Percentiles rank a stretch among this genome's conserved stretches.
Evolutionary conservation across 129 eudicot species (phyloP).

Genomic region (Erigeron canadensis): DNA sequence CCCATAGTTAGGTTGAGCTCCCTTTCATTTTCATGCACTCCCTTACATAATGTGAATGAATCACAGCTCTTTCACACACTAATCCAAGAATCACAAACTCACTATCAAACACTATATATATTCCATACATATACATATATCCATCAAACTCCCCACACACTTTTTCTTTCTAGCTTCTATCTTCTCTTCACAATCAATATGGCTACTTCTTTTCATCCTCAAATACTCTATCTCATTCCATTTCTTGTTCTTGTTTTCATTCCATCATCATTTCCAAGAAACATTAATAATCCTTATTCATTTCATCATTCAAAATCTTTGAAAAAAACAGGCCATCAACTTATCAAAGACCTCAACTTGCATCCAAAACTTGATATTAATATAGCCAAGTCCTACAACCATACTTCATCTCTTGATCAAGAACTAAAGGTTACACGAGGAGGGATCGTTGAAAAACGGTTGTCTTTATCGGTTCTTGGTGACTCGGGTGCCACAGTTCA

Average conservation of each 20-base stretch:
- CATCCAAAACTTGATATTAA: conserved; percentile 64
- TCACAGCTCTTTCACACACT: conserved; percentile 24
- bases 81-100: conserved; percentile 17
- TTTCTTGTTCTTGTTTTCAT: conserved; percentile 29
- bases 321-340: conserved; percentile 41
- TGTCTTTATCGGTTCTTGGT: conserved; percentile 45
- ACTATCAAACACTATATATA: conserved; percentile 31
- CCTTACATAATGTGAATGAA: conserved; percentile 1
- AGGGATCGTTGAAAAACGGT: conserved; percentile 52
- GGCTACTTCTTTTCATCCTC: conserved; percentile 39
- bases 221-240: conserved; percentile 32
- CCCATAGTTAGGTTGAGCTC: conserved; percentile 7
- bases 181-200: conserved; percentile 19
- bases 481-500: conserved; percentile 48
- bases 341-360: conserved; percentile 63
- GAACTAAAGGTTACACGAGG: conserved; percentile 26
- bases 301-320: conserved; percentile 32
- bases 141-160: conserved; percentile 30
- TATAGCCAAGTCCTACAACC: conserved; percentile 18
- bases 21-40: conserved; percentile 12
- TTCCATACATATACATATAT: conserved; percentile 29
- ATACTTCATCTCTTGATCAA: conserved; percentile 17
- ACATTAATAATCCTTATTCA: conserved; percentile 16
- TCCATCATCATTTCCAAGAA: conserved; percentile 27
- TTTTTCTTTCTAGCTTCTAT: conserved; percentile 11